These are phyloP conservation scores for Paecilomyces sp. DNA, from an alignment of 2,329 filamentous ascomycete species.

Conservation along the genomic window DNA sequence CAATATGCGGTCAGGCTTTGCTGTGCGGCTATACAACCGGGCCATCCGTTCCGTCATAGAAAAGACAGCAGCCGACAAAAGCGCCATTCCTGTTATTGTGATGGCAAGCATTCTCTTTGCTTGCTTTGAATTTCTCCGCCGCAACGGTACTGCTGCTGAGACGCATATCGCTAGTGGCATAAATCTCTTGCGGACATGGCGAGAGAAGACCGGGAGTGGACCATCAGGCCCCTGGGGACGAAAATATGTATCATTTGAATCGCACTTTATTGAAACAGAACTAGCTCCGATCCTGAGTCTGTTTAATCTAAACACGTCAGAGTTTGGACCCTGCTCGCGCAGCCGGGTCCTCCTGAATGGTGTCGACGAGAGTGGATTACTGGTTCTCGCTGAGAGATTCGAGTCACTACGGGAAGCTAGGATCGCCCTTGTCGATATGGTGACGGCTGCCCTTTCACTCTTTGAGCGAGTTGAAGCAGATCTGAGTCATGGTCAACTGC, in stretches of 20 bases:
- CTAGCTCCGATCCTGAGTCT: conserved; percentile 10
- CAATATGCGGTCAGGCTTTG: not conserved
- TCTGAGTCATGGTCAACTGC: not conserved
- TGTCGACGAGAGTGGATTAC: not conserved
- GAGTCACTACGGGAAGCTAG: not conserved
- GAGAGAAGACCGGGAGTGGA: conserved; percentile 1
- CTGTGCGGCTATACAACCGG: not conserved
- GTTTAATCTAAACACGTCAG: conserved; percentile 8
- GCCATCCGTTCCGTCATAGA: not conserved
- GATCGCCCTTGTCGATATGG: not conserved
- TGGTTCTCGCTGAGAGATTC: not conserved
- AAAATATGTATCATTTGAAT: conserved; percentile 3
- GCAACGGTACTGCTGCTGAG: conserved; percentile 18
- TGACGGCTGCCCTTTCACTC: not conserved
- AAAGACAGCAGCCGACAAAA: conserved; percentile 39
- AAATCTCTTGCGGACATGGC: conserved; percentile 9
- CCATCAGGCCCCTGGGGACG: not conserved
- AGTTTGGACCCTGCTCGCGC: conserved; percentile 1
- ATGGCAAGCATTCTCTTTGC: conserved; percentile 60
- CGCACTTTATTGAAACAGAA: conserved; percentile 11
- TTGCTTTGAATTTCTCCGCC: conserved; percentile 50
- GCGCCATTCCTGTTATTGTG: conserved; percentile 33
- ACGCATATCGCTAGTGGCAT: conserved; percentile 10
- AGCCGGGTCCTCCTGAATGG: conserved; percentile 4
- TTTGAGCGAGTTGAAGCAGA: not conserved